These are phyloP conservation scores for Annulohypoxylon bovei DNA, from an alignment of 495 filamentous ascomycete genomes.

Conservation along the genomic window DNA sequence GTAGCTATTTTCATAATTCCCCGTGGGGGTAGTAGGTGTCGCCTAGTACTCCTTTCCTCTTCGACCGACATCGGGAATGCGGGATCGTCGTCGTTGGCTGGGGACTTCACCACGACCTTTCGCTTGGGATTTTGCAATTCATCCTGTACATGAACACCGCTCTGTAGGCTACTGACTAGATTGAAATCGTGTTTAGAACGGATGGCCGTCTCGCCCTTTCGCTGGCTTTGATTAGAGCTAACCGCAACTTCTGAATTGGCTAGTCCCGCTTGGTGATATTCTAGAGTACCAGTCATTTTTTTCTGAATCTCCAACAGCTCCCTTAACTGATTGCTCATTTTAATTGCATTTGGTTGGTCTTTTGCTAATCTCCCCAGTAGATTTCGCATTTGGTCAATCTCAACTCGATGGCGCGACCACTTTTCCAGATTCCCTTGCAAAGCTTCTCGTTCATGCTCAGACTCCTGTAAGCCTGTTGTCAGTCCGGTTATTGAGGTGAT, in stretches of 20 bases:
- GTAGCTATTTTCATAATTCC: conserved; percentile 53
- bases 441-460: conserved; percentile 19
- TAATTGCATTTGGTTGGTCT: conserved; percentile 31
- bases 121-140: conserved; percentile 31
- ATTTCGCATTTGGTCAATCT: conserved; percentile 41
- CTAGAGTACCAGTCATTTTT: conserved; percentile 34
- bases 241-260: conserved; percentile 7
- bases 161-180: not conserved
- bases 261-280: conserved; percentile 28
- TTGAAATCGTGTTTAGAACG: too few relatives aligned
- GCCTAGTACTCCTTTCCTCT: conserved; percentile 52
- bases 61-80: conserved; percentile 48
- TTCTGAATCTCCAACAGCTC: conserved; percentile 39
- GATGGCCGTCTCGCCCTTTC: not conserved
- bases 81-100: conserved; percentile 36
- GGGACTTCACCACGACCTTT: conserved; percentile 53
- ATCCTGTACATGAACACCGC: not conserved
- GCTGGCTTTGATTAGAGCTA: not conserved
- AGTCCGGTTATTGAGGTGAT: conserved; percentile 15
- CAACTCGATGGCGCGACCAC: conserved; percentile 37
- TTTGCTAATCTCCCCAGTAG: conserved; percentile 30
- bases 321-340: conserved; percentile 30
- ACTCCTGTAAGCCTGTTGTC: conserved; percentile 22
- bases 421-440: conserved; percentile 36
- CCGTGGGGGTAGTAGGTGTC: conserved; percentile 42